Conservation (phyloP, 495 filamentous ascomycete species). For the Penicillium dipodomyicola region DNA sequence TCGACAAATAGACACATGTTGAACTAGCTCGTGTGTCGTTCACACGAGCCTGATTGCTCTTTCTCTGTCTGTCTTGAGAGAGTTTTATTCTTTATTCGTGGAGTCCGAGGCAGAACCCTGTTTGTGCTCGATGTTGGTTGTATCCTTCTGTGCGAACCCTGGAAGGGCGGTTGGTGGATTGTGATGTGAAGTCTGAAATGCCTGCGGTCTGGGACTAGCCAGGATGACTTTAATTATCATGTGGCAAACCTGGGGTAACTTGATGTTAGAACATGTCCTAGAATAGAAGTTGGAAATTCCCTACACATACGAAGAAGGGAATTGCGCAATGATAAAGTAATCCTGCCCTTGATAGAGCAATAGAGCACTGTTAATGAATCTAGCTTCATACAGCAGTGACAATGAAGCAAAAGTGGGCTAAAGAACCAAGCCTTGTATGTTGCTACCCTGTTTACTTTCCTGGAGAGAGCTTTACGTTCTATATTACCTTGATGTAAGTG, state of each 20-base stretch:
- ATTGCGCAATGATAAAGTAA: not conserved
- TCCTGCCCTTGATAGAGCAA: not conserved
- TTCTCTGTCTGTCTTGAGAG: not conserved
- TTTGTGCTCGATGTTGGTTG: not conserved
- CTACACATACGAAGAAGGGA: not conserved
- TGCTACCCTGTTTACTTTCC: not conserved
- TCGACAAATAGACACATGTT: slow-evolving; percentile 26
- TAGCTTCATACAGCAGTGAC: not conserved
- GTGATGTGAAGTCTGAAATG: not conserved
- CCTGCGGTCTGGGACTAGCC: too few relatives aligned
- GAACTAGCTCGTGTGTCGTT: not conserved
- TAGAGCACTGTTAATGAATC: not conserved
- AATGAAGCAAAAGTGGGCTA: not conserved
- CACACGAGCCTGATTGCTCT: not conserved
- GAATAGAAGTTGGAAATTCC: too few relatives aligned
- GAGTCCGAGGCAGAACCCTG: not conserved
- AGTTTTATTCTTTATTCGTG: not conserved
- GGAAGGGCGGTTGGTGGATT: not conserved
- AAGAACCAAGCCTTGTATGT: not conserved
- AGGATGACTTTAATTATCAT: too few relatives aligned
- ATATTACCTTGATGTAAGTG: too few relatives aligned
- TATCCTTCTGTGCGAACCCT: not conserved
- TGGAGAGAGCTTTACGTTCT: too few relatives aligned
- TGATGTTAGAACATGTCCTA: not conserved
- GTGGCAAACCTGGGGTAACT: too few relatives aligned